Evolutionary conservation across 768 basidiomycete species (phyloP), one percentile per base, ranked within the genome.

Genomic region (Amanita subjunquillea): DNA sequence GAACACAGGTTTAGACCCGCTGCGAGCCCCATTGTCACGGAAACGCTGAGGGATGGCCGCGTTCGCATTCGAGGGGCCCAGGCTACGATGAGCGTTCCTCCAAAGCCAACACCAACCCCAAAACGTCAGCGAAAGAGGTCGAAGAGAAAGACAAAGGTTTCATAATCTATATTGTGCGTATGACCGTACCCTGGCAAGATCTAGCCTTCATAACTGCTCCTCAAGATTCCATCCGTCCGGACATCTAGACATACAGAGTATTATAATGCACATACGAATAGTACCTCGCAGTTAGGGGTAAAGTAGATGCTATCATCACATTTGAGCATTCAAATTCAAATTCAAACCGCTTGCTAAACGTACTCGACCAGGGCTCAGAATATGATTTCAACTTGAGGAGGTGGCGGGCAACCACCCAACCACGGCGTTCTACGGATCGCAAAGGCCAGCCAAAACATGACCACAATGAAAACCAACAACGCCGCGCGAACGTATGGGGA

Each of bases 1-100:
- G 83, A 90, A 60, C 78, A 77, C 70, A 89, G 83, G 65, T 91
- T 77, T 63, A 73, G 90, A 22, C 90, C 91, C 0, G 90, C 91
- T 9, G 88, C 90, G 5, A 90, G 86, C 55, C 89, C 91, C 9
- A 70, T 92, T 40, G 75, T 92, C 57, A 91, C 86, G 0, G 87
- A 91, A 62, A 75, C 70, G 17, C 67, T 92, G 55, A 78, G 79
- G 56, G 87, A 88, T 56, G 89, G 89, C 0, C 73, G 79, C 3
- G 65, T 79, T 6, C 73, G 81, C 7, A 59, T 93, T 37, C 70
- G 88, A n/a, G 91, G 91, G 0, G 89, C 85, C 1, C 65, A 66
- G 9, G 77, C 82, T 2, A 65, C 72, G 1, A 57, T 58, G 7
- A 56, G 53, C 15, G 53, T 61, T 4, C 50, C 23, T 2, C 55